Evolutionary conservation across 331 rosid species (phyloP), one percentile per base, ranked within the genome.

Genomic region (Malus hybrid): DNA sequence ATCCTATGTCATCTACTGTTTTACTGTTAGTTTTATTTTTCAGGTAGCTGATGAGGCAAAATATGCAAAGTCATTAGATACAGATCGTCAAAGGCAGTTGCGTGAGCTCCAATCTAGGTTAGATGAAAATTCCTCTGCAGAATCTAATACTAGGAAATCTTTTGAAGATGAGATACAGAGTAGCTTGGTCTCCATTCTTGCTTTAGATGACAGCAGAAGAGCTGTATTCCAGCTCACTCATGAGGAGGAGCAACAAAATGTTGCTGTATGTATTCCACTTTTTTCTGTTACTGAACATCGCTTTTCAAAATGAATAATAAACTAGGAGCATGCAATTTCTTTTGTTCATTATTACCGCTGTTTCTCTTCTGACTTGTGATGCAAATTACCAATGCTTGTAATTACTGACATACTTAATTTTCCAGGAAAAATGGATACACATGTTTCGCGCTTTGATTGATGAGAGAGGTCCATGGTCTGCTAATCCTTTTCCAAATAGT

Each of bases 381-480:
- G 36, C 61, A 67, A 78, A 62, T 67, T 74, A 61, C 73, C 60
- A 56, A 63, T 76, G 54, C 27, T 73, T 64, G 55, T 34, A 46
- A 70, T 70, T 64, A 68, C 59, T 71, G 42, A 44, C 56, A 3
- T 65, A 83, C 50, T 74, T 89, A 57, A 74, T 78, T 63, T 82
- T 77, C 61, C 93, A 94, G 99, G 99, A 89, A 83, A 94, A 91
- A 79, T 94, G 99, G 99, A 87, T 91, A 73, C 99, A 90, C 91
- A 83, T 91, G 87, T 91, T 88, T 79, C 99, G 99, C 52, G 87
- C 97, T 80, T 84, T 94, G 82, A 94, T 87, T 84, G 99, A 94
- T 81, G 99, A 94, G 87, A 90, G 99, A 78, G 99, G 99, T 80
- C 96, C 99, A 5, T 94, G 99, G 99, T 94, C 97, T 81, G 83